These are phyloP conservation scores for Cucurbitaria berberidis DNA, from an alignment of 2,329 filamentous ascomycete genomes.

Conservation along the genomic window DNA sequence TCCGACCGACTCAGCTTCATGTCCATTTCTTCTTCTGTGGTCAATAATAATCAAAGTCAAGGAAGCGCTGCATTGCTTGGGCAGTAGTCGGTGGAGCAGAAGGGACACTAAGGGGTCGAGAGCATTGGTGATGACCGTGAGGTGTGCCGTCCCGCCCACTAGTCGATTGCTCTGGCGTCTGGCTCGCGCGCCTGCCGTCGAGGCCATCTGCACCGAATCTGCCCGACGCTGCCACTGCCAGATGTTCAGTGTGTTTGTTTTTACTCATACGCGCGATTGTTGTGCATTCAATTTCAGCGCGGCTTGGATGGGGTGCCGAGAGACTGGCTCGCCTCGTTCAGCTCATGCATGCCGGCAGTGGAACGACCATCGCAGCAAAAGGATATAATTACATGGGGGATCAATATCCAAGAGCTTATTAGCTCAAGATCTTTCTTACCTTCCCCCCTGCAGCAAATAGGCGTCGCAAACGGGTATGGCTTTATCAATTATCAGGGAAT, in stretches of 20 bases:
- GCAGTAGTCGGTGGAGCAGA: conserved; percentile 5
- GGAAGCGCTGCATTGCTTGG: conserved; percentile 9
- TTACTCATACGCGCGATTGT: not conserved
- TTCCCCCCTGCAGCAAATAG: conserved; percentile 19
- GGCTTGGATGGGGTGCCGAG: too few species aligned
- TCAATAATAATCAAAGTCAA: not conserved
- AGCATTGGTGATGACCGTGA: too few species aligned
- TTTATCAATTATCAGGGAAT: conserved; percentile 1
- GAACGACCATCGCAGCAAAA: too few species aligned
- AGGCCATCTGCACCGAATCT: conserved; percentile 5
- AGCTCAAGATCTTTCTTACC: too few species aligned
- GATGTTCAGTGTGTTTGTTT: too few species aligned
- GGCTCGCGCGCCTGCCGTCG: not conserved
- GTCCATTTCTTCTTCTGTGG: not conserved
- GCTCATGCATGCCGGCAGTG: too few species aligned
- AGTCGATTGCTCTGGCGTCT: conserved; percentile 8
- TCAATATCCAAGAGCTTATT: too few species aligned
- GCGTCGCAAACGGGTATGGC: conserved; percentile 13
- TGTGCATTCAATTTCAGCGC: not conserved
- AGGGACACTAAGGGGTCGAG: conserved; percentile 7
- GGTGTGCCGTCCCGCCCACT: conserved; percentile 17
- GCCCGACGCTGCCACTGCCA: too few species aligned
- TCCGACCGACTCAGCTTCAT: not conserved
- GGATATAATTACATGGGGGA: too few species aligned
- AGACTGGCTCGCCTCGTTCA: too few species aligned